Evolutionary conservation across 768 basidiomycete species (phyloP), one percentile per base, ranked within the genome.

Genomic region (Suillus cothurnatus): DNA sequence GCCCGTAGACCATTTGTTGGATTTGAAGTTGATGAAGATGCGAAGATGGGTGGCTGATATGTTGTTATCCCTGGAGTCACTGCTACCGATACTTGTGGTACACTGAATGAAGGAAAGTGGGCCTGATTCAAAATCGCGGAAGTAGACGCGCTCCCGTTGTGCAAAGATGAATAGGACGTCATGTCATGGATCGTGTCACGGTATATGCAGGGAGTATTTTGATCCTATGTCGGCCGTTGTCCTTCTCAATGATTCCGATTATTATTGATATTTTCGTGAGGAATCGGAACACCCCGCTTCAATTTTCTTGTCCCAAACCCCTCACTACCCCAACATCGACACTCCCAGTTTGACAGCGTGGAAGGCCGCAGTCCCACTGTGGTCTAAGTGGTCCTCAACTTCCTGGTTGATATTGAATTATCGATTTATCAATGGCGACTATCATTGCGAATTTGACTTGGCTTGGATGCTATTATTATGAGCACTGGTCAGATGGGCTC

Each of bases 121-220:
- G 63, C 11, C 55, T 70, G 71, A 55, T 68, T 38, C 28, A 69
- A 63, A 47, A 72, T 67, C 28, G 64, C 57, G 47, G 74, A 66
- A 32, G 69, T 57, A 23, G 64, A 59, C n/a, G 62, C 32, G 55
- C 47, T 61, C 34, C 67, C 64, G 36, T 63, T 67, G 39, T 67
- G 68, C 61, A 77, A 63, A n/a, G 75, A 66, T 59, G 72, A 68
- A 65, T 78, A 76, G 57, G 76, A 76, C 75, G 75, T 76, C 53
- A 55, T 53, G 52, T 55, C 53, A 55, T 55, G 31, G 69, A 62
- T 57, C 39, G 58, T 58, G 43, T n/a, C 43, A 11, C 43, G 21
- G 65, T 47, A 49, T 50, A 52, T 45, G 49, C 31, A 53, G 43
- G 57, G 57, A 62, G 45, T 49, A 67, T 32, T 59, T 63, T 63